phyloP scores from a whole-genome alignment of 495 filamentous ascomycete species.

The Aspergillus bertholletiae region DNA sequence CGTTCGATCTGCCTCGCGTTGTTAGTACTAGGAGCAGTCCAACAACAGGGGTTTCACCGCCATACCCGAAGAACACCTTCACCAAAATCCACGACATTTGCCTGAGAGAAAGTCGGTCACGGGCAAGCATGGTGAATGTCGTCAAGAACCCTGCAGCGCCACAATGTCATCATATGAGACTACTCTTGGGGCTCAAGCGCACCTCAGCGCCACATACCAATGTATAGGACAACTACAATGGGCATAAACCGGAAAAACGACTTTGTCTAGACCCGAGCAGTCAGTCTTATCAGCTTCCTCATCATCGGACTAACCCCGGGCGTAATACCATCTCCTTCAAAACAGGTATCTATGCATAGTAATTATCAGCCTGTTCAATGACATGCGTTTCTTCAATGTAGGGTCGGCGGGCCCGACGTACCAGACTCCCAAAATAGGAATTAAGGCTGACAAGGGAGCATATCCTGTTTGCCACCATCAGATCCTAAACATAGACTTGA shows the following conservation, averaged over 20 bases:
- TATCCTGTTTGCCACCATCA: conserved; percentile 47
- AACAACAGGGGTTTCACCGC: conserved; percentile 29
- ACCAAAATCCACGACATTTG: conserved; percentile 86
- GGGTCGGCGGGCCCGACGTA: conserved; percentile 29
- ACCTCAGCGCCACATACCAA: conserved; percentile 40
- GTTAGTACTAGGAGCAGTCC: conserved; percentile 35
- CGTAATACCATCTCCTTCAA: conserved; percentile 75
- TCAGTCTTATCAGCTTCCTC: conserved; percentile 27
- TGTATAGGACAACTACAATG: conserved; percentile 79
- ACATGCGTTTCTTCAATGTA: conserved; percentile 3
- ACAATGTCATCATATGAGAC: background rate
- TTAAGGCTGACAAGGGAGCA: conserved; percentile 86
- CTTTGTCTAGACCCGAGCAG: conserved; percentile 56
- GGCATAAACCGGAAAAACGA: conserved; percentile 89
- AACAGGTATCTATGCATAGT: conserved; percentile 62
- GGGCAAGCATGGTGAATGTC: conserved; percentile 83
- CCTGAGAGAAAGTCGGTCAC: conserved; percentile 66
- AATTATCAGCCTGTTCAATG: conserved; percentile 21
- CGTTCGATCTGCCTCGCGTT: conserved; percentile 55
- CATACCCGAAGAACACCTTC: conserved; percentile 72
- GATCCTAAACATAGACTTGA: conserved; percentile 9
- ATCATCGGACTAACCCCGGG: background rate
- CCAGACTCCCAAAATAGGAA: conserved; percentile 82
- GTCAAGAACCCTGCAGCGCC: conserved; percentile 74
- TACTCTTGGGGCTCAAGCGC: background rate